phyloP scores from a whole-genome alignment of 257 asterid species.

The Schizonepeta tenuifolia region DNA sequence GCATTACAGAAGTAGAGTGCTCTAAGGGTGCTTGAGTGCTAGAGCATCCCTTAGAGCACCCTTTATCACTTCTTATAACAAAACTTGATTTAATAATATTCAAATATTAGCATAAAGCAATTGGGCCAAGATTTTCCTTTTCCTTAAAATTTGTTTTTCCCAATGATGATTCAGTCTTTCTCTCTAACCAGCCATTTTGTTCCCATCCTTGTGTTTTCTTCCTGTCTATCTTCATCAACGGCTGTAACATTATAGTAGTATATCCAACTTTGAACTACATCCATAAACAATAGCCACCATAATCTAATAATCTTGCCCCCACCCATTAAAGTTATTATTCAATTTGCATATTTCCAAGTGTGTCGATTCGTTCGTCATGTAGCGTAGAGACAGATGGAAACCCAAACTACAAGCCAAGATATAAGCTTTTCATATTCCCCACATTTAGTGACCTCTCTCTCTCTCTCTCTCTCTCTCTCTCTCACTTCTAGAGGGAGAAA shows the following conservation, averaged over 20 bases:
- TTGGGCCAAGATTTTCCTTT: no score
- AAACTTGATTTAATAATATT: no score
- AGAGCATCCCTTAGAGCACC: no score
- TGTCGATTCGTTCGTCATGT: constrained; percentile 16
- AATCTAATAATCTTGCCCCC: constrained; percentile 13
- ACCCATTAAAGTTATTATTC: constrained; percentile 14
- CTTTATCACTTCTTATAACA: no score
- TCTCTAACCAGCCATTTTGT: constrained; percentile 21
- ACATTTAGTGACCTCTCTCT: not conserved
- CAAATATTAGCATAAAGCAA: no score
- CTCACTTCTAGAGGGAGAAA: not conserved
- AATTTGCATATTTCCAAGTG: constrained; percentile 8
- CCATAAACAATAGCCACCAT: not conserved
- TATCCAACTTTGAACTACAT: constrained; percentile 12
- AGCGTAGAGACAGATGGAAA: constrained; percentile 31
- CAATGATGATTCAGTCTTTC: constrained; percentile 27
- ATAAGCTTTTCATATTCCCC: constrained; percentile 33
- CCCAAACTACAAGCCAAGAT: constrained; percentile 41
- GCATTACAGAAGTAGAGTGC: no score
- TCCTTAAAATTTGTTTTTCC: not conserved
- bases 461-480: constrained; percentile 12
- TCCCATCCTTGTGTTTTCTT: not conserved
- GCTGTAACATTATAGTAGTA: constrained; percentile 10
- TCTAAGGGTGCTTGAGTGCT: no score
- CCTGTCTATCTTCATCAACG: constrained; percentile 12